Conservation (phyloP, 2,329 filamentous ascomycete species). For the Zymoseptoria tritici region DNA sequence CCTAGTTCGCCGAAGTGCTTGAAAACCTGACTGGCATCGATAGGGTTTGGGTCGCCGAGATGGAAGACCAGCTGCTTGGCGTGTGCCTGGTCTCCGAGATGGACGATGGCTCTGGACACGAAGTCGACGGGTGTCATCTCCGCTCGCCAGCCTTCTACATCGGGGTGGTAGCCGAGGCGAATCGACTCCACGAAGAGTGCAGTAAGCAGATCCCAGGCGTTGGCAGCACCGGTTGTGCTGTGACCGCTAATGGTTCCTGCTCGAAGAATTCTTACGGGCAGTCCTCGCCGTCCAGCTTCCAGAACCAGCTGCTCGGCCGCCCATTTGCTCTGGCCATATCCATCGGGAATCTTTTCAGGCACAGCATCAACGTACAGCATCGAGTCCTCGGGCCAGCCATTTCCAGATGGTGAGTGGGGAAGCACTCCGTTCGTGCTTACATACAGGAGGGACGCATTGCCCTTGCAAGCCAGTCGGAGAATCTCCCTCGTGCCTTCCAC, state of each 20-base stretch:
- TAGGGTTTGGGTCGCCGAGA: constrained; percentile 63
- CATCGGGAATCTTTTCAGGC: constrained; percentile 60
- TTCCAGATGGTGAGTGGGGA: constrained; percentile 53
- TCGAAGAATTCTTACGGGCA: constrained; percentile 64
- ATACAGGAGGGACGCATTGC: constrained; percentile 67
- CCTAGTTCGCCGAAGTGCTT: constrained; percentile 57
- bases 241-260: constrained; percentile 74
- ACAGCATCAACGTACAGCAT: constrained; percentile 62
- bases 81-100: constrained; percentile 58
- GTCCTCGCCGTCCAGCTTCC: constrained; percentile 59
- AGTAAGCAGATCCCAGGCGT: constrained; percentile 70
- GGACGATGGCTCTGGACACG: constrained; percentile 65
- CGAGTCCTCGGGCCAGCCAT: constrained; percentile 64
- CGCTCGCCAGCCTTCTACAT: constrained; percentile 66
- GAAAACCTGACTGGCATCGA: constrained; percentile 60
- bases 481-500: constrained; percentile 73
- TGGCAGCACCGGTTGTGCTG: constrained; percentile 65
- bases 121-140: constrained; percentile 84
- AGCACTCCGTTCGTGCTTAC: constrained; percentile 75
- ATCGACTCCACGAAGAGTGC: constrained; percentile 71
- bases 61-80: constrained; percentile 62
- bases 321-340: constrained; percentile 77
- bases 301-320: constrained; percentile 68
- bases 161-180: constrained; percentile 61
- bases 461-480: constrained; percentile 59